Base-by-base conservation (phyloP, 2,329 filamentous ascomycete genomes). In the Ustulina deusta region DNA sequence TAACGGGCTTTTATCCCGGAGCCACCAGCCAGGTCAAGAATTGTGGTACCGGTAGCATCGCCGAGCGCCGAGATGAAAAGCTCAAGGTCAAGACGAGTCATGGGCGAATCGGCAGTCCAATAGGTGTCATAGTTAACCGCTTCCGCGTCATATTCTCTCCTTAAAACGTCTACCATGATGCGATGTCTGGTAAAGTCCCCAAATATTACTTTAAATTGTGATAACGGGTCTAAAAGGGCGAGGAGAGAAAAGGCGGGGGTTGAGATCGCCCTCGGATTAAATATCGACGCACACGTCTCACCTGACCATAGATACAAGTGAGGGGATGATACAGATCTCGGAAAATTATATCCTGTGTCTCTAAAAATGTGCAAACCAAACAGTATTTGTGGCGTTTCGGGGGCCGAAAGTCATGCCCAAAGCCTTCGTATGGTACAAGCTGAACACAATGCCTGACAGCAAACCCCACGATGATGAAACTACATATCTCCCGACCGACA, bases 1-100 rank as follows among this genome's bases (percentile, higher is more conserved):
- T 71, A 54, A 2, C 75, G 75, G 2, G 76, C 76, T 13, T 72
- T 70, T 1, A 77, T 40, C 0, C 77, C 75, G 15, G 73, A 76
- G 49, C 77, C 77, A 10, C 77, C 76, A 17, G 74, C 78, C 5
- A 79, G 71, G 59, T 79, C 78, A 38, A 79, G 73, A 17, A 79
- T 61, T 0, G 46, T 68, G 32, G 69, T 65, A 0, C 74, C 75
- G 1, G 72, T 61, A 27, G 71, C 73, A 42, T 74, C 66, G 17
- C 74, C 74, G 2, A 79, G 71, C 2, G 74, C 76, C 61, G 52
- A 72, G 49, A 72, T 69, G 44, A 77, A 71, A 34, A 78, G 74
- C 20, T 79, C 77, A 0, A 72, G 73, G 22, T 79, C 75, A 63
- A 77, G 40, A 27, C 60, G 67, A 32, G 48, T 17, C 5, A 61